A percentile compares a stretch with the other conserved stretches of the same genome.
phyloP scores from a whole-genome alignment of 2,329 filamentous ascomycete genomes.

The Apiospora phragmitis region DNA sequence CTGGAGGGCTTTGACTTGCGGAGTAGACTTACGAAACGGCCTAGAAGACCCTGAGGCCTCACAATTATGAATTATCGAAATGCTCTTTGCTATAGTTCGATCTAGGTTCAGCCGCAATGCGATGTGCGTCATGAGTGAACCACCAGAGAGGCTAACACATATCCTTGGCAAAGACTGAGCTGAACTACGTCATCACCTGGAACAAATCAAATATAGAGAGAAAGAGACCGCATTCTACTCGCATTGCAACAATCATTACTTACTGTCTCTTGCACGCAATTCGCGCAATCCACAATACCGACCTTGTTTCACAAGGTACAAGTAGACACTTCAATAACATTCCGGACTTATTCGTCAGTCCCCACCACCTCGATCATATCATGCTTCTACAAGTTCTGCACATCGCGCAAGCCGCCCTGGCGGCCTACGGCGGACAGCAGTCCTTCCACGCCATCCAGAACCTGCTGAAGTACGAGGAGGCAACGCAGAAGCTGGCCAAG shows the following conservation, averaged over 20 bases:
- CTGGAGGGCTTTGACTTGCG: neutral
- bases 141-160: neutral
- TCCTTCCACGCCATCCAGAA: constrained; percentile 44
- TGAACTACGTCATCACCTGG: constrained; percentile 2
- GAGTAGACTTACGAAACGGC: neutral
- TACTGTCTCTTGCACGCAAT: neutral
- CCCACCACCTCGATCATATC: neutral
- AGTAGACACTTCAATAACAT: neutral
- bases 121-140: neutral
- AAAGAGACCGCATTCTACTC: neutral
- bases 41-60: neutral
- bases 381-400: constrained; percentile 35
- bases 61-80: neutral
- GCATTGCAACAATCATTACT: neutral
- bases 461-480: constrained; percentile 45
- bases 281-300: neutral
- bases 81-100: neutral
- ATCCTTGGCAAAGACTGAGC: neutral
- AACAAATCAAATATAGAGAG: neutral
- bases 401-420: constrained; percentile 38
- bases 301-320: neutral
- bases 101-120: neutral
- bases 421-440: constrained; percentile 42
- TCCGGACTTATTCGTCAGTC: neutral
- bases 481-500: constrained; percentile 43